These are phyloP conservation scores for Pythium plurisporium DNA, from an alignment of 352 stramenopile species.

Conservation along the genomic window DNA sequence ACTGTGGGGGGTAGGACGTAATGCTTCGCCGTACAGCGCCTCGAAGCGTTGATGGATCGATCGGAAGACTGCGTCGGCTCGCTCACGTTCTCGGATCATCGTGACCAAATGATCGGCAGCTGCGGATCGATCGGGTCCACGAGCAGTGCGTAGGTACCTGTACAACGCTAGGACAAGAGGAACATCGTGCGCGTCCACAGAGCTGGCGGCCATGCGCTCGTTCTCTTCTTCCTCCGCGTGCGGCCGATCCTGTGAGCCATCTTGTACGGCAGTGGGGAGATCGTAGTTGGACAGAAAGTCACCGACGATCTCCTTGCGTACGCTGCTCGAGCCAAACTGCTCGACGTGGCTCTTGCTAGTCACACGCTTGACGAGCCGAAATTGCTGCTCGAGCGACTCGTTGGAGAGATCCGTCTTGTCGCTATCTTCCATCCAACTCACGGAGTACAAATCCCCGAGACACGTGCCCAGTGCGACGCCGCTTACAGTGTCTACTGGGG, in stretches of 20 bases:
- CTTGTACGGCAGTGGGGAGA: constrained; percentile 6
- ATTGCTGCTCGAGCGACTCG: constrained; percentile 81
- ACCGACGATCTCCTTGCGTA: constrained; percentile 75
- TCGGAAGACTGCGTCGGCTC: constrained; percentile 25
- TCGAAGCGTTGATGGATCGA: not conserved
- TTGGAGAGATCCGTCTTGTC: constrained; percentile 76
- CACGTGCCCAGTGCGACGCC: constrained; percentile 71
- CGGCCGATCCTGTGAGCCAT: not conserved
- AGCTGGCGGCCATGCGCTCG: not conserved
- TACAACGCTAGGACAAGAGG: constrained; percentile 75
- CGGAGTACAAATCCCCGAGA: constrained; percentile 87
- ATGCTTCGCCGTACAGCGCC: not conserved
- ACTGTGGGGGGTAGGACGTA: constrained; percentile 8
- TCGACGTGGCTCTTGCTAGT: constrained; percentile 84
- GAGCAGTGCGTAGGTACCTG: constrained; percentile 48
- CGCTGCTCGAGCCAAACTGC: constrained; percentile 45
- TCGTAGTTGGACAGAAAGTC: constrained; percentile 84
- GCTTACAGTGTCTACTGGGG: constrained; percentile 67
- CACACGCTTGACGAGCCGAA: constrained; percentile 54
- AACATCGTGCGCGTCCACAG: constrained; percentile 61
- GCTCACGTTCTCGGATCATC: constrained; percentile 39
- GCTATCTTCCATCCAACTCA: constrained; percentile 92
- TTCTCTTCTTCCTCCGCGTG: no score
- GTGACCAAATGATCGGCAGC: constrained; percentile 33
- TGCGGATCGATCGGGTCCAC: constrained; percentile 23